Conservation (phyloP, 306 rosid genomes). For the Prunus campanulata region DNA sequence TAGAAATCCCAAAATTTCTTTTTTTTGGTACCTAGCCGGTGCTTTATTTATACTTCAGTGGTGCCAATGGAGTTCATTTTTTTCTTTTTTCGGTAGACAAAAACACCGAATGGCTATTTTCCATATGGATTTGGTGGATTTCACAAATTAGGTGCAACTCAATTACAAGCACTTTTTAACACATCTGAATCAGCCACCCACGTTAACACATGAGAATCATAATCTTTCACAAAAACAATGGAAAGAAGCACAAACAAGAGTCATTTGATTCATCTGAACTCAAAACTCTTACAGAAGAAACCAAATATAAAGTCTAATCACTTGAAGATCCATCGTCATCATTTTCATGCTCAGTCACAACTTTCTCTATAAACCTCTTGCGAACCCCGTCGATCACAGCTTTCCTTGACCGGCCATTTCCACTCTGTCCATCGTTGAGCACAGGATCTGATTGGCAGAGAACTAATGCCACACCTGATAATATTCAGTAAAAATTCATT, state of each 20-base stretch:
- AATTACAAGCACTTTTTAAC: too few species aligned
- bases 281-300: conserved; percentile 5
- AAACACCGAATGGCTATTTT: too few species aligned
- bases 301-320: conserved; percentile 45
- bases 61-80: too few species aligned
- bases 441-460: conserved; percentile 92
- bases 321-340: conserved; percentile 70
- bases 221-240: neutral
- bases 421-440: conserved; percentile 72
- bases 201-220: conserved; percentile 10
- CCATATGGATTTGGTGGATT: too few species aligned
- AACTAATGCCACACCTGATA: conserved; percentile 80
- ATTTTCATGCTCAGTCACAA: conserved; percentile 78
- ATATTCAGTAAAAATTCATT: conserved; percentile 12
- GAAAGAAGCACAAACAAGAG: conserved; percentile 17
- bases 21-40: too few species aligned
- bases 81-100: too few species aligned
- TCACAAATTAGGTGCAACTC: too few species aligned
- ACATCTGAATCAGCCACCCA: neutral
- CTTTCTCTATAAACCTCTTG: conserved; percentile 68
- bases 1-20: too few species aligned
- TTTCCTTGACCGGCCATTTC: conserved; percentile 55
- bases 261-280: conserved; percentile 15
- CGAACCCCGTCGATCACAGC: conserved; percentile 83
- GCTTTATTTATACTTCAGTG: too few species aligned